Base-by-base conservation (phyloP, 2,329 filamentous ascomycete species). In the Trichoderma sp. region DNA sequence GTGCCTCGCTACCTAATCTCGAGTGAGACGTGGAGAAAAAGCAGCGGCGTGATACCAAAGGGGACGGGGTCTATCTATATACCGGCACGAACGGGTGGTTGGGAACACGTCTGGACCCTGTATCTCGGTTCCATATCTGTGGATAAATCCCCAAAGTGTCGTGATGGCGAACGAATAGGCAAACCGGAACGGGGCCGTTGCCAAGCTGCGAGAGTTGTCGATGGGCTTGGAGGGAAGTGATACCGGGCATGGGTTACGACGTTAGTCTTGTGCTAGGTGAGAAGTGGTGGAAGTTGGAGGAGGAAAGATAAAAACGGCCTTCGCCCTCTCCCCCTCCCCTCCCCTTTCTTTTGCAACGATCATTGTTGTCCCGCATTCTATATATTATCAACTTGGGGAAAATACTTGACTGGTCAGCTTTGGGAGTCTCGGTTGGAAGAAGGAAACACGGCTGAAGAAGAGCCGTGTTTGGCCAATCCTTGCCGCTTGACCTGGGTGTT, bases 361-460 rank as follows among this genome's bases (percentile, higher is more conserved):
- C 41, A 28, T 44, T 6, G 7, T 26, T 50, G 7, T 19, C 17
- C 17, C 17, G 5, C n/a, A 7, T 41, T 15, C 58, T 28, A 17
- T n/a, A 2, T 24, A 2, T 39, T 34, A 48, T 44, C 58, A 61
- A 21, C 47, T 43, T 45, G 28, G 21, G 30, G 30, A 30, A 15
- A 30, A 3, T 2, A 34, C 19, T 48, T 52, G 58, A 61, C 58
- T 52, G n/a, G 57, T 50, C 57, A 59, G 19, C 30, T 30, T 26
- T 55, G 12, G 39, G 59, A 55, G 34, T 63, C 48, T 63, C 50
- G 41, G 59, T 12, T 51, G 43, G 24, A 34, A 56, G 52, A 56
- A 56, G 2, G 15, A 19, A 30, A 39, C 4, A 34, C 47, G 44
- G 15, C 43, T 39, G 30, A 39, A 43, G 12, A 30, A 34, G 14